phyloP scores from a whole-genome alignment of 768 basidiomycete genomes.

The Cubamyces lactineus region DNA sequence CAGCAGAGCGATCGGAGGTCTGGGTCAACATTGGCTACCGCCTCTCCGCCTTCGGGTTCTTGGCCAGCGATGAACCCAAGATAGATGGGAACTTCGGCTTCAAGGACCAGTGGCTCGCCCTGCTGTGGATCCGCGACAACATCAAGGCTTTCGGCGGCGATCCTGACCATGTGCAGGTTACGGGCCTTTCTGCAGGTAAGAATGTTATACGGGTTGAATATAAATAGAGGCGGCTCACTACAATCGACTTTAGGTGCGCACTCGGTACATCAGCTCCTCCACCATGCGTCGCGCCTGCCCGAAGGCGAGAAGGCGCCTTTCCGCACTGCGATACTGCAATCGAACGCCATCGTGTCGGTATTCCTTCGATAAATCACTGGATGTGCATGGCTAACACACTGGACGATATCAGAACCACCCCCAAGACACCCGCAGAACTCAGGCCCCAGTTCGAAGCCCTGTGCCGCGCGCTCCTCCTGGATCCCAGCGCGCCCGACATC shows the following conservation, averaged over 20 bases:
- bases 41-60: slow-evolving; percentile 75
- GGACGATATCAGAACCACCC: slow-evolving; percentile 40
- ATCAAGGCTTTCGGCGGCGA: slow-evolving; percentile 75
- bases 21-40: slow-evolving; percentile 82
- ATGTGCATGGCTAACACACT: neutral
- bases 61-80: slow-evolving; percentile 64
- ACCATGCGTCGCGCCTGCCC: slow-evolving; percentile 67
- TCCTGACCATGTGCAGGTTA: slow-evolving; percentile 60
- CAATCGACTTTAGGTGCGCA: slow-evolving; percentile 56
- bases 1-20: slow-evolving; percentile 65
- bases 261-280: slow-evolving; percentile 74
- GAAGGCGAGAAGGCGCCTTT: slow-evolving; percentile 62
- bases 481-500: slow-evolving; percentile 53
- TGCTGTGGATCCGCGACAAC: slow-evolving; percentile 73
- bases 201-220: neutral
- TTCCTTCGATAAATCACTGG: neutral
- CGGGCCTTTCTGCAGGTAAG: slow-evolving; percentile 73
- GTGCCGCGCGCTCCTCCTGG: slow-evolving; percentile 56
- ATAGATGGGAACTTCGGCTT: slow-evolving; percentile 80
- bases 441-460: slow-evolving; percentile 67
- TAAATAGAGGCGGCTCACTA: neutral
- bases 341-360: slow-evolving; percentile 72
- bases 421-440: slow-evolving; percentile 61
- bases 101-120: slow-evolving; percentile 80
- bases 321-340: slow-evolving; percentile 66